A percentile compares a stretch with the other conserved stretches of the same genome.
Evolutionary conservation across 768 basidiomycete species (phyloP).

Genomic region (Kwoniella botswanensis): DNA sequence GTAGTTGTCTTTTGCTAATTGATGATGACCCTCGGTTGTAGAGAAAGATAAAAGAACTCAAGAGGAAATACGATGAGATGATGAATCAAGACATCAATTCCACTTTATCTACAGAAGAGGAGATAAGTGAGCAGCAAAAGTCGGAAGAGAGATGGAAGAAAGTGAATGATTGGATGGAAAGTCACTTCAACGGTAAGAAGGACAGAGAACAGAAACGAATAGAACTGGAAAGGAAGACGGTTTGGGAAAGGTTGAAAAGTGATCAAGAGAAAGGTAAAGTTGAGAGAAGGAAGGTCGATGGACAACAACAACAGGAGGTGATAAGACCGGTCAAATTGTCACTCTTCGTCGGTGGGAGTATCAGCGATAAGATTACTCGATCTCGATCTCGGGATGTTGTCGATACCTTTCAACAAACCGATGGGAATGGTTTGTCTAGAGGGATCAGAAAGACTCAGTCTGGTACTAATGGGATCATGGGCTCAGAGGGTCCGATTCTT

Average conservation of each 20-base stretch:
- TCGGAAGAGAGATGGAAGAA: background rate
- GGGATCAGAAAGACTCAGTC: no score
- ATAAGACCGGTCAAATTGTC: no score
- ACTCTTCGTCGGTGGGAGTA: no score
- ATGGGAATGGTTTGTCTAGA: no score
- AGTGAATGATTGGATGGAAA: background rate
- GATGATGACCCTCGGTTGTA: background rate
- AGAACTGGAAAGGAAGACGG: background rate
- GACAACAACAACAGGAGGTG: no score
- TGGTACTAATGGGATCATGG: no score
- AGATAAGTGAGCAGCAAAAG: background rate
- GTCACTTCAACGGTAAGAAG: background rate
- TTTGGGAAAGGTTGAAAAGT: background rate
- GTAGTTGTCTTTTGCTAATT: background rate
- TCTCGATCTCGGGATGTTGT: no score
- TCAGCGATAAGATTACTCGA: no score
- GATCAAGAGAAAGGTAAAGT: background rate
- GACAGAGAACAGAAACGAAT: background rate
- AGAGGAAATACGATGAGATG: constrained; percentile 4
- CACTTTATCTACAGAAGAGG: background rate
- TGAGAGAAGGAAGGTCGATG: background rate
- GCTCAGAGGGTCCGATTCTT: no score
- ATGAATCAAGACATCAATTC: background rate
- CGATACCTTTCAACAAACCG: no score
- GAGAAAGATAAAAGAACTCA: background rate